Conservation (phyloP, 2,329 filamentous ascomycete species). For the Hyphodiscus sp. region DNA sequence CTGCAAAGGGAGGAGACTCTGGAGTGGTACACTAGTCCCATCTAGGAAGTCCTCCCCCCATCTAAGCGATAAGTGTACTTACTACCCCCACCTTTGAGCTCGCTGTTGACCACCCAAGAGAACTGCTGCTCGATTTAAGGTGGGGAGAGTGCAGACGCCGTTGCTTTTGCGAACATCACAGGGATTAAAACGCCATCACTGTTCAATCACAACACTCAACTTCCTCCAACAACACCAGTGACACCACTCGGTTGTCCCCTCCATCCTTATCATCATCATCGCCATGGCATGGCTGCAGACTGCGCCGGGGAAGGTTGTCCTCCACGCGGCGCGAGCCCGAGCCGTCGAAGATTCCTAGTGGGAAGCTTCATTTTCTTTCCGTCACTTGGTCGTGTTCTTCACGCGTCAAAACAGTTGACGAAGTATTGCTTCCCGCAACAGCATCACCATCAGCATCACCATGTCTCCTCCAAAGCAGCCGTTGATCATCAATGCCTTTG, state of each 20-base stretch:
- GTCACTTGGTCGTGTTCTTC: not conserved
- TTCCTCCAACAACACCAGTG: not conserved
- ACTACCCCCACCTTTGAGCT: too few relatives aligned
- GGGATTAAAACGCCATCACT: conserved; percentile 16
- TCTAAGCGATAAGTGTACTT: too few relatives aligned
- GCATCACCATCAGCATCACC: not conserved
- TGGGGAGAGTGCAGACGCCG: not conserved
- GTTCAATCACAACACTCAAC: conserved; percentile 13
- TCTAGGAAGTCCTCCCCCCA: too few relatives aligned
- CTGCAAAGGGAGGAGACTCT: too few relatives aligned
- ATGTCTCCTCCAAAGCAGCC: conserved; percentile 32
- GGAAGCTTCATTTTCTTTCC: not conserved
- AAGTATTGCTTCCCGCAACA: too few relatives aligned
- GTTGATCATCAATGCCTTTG: conserved; percentile 45
- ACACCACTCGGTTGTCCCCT: too few relatives aligned
- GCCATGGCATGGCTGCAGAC: not conserved
- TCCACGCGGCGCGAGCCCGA: too few relatives aligned
- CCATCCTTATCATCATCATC: too few relatives aligned
- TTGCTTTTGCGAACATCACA: not conserved
- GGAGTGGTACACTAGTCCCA: too few relatives aligned
- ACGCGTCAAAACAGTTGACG: not conserved
- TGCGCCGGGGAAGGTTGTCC: too few relatives aligned
- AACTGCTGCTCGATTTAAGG: not conserved
- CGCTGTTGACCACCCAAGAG: too few relatives aligned
- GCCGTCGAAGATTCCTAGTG: not conserved